A percentile compares a stretch with the other conserved stretches of the same genome.
Evolutionary conservation across 305 asterid species (phyloP).

Genomic region (Fraxinus floribunda): DNA sequence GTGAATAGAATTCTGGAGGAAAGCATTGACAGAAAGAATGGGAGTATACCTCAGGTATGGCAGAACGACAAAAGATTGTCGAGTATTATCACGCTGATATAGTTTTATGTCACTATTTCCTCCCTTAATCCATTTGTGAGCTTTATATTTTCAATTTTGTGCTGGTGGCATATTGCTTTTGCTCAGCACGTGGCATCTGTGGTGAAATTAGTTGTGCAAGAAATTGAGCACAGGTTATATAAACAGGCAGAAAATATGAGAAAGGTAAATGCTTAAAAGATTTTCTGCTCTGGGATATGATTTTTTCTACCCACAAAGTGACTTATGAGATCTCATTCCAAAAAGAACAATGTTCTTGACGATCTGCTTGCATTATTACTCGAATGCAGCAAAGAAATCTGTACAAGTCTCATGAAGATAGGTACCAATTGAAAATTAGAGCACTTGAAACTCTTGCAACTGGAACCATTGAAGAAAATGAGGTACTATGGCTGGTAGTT

Average conservation of each 20-base stretch:
- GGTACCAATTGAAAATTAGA: slow-evolving; percentile 58
- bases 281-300: slow-evolving; percentile 16
- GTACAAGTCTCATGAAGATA: slow-evolving; percentile 74
- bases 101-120: neutral
- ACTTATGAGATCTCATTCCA: slow-evolving; percentile 5
- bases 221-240: slow-evolving; percentile 74
- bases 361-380: slow-evolving; percentile 12
- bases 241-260: slow-evolving; percentile 55
- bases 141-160: slow-evolving; percentile 21
- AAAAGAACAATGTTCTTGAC: neutral
- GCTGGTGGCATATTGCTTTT: slow-evolving; percentile 21
- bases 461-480: slow-evolving; percentile 71
- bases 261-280: slow-evolving; percentile 49
- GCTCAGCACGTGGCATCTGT: slow-evolving; percentile 67
- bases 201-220: slow-evolving; percentile 74
- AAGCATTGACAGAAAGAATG: slow-evolving; percentile 67
- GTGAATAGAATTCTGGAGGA: slow-evolving; percentile 62
- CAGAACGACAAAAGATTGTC: slow-evolving; percentile 21
- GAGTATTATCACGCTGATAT: slow-evolving; percentile 13
- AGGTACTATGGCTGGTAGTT: slow-evolving; percentile 44
- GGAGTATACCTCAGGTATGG: slow-evolving; percentile 74
- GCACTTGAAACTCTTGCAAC: slow-evolving; percentile 73
- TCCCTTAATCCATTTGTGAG: slow-evolving; percentile 9
- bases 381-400: slow-evolving; percentile 68
- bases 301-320: slow-evolving; percentile 15